phyloP scores from a whole-genome alignment of 2,329 filamentous ascomycete species.

The Achaetomium macrosporum region DNA sequence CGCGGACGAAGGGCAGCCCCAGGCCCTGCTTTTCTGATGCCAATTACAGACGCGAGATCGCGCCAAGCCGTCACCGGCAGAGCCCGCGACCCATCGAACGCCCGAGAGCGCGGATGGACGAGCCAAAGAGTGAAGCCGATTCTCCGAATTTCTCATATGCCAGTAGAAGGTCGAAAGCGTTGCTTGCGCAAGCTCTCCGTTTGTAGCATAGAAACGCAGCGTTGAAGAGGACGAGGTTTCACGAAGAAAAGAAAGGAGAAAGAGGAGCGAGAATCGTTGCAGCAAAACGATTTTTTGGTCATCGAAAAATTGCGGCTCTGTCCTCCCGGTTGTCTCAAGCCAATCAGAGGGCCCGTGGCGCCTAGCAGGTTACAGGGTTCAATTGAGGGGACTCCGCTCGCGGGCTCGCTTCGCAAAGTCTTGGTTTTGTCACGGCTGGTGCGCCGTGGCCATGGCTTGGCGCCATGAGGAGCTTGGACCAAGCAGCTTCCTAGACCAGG shows the following conservation, averaged over 20 bases:
- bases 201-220: conserved; percentile 90
- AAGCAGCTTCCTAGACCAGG: no score
- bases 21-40: conserved; percentile 32
- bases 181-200: conserved; percentile 46
- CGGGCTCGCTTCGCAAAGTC: no score
- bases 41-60: conserved; percentile 28
- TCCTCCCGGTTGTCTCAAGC: background rate
- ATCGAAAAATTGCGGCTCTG: conserved; percentile 22
- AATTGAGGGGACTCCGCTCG: background rate
- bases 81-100: conserved; percentile 21
- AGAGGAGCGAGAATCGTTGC: conserved; percentile 33
- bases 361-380: background rate
- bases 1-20: conserved; percentile 16
- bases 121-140: conserved; percentile 24
- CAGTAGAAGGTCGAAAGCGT: conserved; percentile 30
- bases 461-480: no score
- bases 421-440: no score
- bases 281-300: conserved; percentile 16
- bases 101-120: conserved; percentile 13
- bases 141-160: conserved; percentile 72
- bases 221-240: conserved; percentile 70
- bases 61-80: conserved; percentile 31
- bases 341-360: background rate
- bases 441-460: no score
- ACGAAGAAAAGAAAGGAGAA: conserved; percentile 30